Evolutionary conservation across 768 basidiomycete genomes (phyloP).

Genomic region (Epithele typhae): DNA sequence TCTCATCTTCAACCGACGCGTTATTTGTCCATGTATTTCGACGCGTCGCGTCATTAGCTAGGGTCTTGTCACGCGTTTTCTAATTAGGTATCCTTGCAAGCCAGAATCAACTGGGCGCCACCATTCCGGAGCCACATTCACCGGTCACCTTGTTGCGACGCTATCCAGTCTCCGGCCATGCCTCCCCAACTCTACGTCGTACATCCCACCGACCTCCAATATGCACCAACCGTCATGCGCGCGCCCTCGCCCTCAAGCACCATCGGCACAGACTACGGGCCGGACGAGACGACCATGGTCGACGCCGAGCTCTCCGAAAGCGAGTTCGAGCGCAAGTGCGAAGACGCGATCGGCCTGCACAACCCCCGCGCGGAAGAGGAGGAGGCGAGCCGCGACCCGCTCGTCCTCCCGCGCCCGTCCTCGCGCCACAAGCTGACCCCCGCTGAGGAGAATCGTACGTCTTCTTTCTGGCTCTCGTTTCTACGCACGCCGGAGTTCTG

Average conservation of each 20-base stretch:
- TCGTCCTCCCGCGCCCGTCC: slow-evolving; percentile 29
- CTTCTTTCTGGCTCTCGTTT: neutral
- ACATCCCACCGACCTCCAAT: slow-evolving; percentile 26
- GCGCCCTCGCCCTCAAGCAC: slow-evolving; percentile 44
- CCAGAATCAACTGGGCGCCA: too few species aligned
- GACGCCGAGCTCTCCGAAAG: slow-evolving; percentile 35
- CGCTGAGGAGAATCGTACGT: slow-evolving; percentile 36
- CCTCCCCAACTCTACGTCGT: slow-evolving; percentile 18
- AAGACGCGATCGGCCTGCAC: slow-evolving; percentile 31
- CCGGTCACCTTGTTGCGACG: neutral
- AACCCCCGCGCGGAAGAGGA: slow-evolving; percentile 35
- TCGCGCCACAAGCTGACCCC: slow-evolving; percentile 19
- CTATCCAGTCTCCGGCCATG: slow-evolving; percentile 5
- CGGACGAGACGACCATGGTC: slow-evolving; percentile 40
- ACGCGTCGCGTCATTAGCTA: slow-evolving; percentile 10
- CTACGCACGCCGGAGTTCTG: too few species aligned
- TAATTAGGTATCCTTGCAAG: too few species aligned
- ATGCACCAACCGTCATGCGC: slow-evolving; percentile 43
- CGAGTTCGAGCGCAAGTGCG: slow-evolving; percentile 34
- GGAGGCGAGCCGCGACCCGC: slow-evolving; percentile 25
- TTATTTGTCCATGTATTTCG: slow-evolving; percentile 15
- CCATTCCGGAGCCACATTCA: too few species aligned
- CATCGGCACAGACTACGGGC: slow-evolving; percentile 42
- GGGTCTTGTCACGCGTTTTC: too few species aligned
- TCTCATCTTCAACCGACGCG: slow-evolving; percentile 19